Evolutionary conservation across 768 basidiomycete genomes (phyloP), one percentile per base, ranked within the genome.

Genomic region (Tricholoma terreum): DNA sequence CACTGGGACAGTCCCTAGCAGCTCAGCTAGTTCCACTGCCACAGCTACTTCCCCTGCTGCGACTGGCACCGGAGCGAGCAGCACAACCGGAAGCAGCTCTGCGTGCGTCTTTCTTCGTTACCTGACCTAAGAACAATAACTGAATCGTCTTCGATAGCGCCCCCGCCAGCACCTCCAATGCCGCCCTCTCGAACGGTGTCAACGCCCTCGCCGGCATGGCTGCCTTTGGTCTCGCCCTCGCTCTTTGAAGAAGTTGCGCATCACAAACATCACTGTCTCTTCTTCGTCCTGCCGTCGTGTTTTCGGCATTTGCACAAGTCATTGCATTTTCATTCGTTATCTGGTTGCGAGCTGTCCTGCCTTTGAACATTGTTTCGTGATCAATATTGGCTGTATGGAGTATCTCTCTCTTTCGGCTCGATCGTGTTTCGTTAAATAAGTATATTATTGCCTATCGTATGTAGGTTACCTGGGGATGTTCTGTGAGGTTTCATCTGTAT

Each of bases 161-260:
- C 2, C 49, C 63, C 17, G 48, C 61, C 22, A 51, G 55, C 8
- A 54, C 59, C 31, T 54, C 62, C 17, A 57, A 46, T 17, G 66
- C 60, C 48, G 67, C 64, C 45, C 61, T 62, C n/a, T 55, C 65
- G 50, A 54, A 68, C 57, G 58, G 68, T 63, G 67, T 68, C 54
- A 77, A 72, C 65, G 69, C 73, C 48, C 10, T 79, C 54, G 68
- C 74, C 14, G 78, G 73, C 52, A 63, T 80, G 34, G 76, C 73
- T 22, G 81, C 77, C 55, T 64, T 78, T 50, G 78, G 74, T 49
- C 68, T 78, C 56, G 79, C 79, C 6, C 67, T 82, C 61, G 71
- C 70, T 34, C 77, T 83, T 61, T 83, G 72, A 76, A 22, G 22
- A 45, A 24, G 12, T 24, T 12, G 43, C 43, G 30, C 27, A 7